Percentiles rank a stretch among this genome's conserved stretches.
phyloP scores from a whole-genome alignment of 1,139 yeast species.

The Geotrichum cucujoidarum region DNA sequence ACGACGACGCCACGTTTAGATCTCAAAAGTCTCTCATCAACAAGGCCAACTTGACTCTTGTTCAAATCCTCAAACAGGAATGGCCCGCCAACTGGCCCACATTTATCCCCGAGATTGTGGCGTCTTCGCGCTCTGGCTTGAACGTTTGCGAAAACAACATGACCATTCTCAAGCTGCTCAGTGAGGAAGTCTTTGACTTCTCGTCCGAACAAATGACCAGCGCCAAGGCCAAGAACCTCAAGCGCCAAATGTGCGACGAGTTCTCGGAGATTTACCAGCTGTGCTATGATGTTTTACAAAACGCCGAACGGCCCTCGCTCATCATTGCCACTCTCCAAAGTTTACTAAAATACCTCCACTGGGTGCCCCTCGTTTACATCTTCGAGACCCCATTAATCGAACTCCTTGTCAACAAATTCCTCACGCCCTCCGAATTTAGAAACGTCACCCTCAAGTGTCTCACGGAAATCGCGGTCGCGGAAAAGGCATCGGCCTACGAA shows the following conservation, averaged over 20 bases:
- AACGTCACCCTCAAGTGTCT: slow-evolving; percentile 83
- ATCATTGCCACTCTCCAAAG: slow-evolving; percentile 82
- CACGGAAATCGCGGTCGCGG: slow-evolving; percentile 78
- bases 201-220: slow-evolving; percentile 95
- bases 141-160: slow-evolving; percentile 97
- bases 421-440: slow-evolving; percentile 76
- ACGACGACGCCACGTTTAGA: slow-evolving; percentile 70
- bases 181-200: slow-evolving; percentile 94
- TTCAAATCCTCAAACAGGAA: slow-evolving; percentile 90
- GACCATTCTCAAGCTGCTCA: slow-evolving; percentile 79
- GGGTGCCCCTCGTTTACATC: slow-evolving; percentile 89
- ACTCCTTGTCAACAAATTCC: slow-evolving; percentile 66
- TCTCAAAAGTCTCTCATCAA: slow-evolving; percentile 78
- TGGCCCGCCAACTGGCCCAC: slow-evolving; percentile 99
- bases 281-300: slow-evolving; percentile 88
- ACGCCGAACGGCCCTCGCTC: slow-evolving; percentile 78
- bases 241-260: slow-evolving; percentile 80
- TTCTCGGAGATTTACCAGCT: slow-evolving; percentile 89
- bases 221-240: slow-evolving; percentile 81
- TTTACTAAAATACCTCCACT: slow-evolving; percentile 77
- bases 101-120: slow-evolving; percentile 87
- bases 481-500: slow-evolving; percentile 57
- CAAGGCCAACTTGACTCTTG: slow-evolving; percentile 90
- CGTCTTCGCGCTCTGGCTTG: slow-evolving; percentile 75
- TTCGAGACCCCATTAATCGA: slow-evolving; percentile 80